phyloP scores from a whole-genome alignment of 371 early-diverging fungal species.

The Zancudomyces culisetae region DNA sequence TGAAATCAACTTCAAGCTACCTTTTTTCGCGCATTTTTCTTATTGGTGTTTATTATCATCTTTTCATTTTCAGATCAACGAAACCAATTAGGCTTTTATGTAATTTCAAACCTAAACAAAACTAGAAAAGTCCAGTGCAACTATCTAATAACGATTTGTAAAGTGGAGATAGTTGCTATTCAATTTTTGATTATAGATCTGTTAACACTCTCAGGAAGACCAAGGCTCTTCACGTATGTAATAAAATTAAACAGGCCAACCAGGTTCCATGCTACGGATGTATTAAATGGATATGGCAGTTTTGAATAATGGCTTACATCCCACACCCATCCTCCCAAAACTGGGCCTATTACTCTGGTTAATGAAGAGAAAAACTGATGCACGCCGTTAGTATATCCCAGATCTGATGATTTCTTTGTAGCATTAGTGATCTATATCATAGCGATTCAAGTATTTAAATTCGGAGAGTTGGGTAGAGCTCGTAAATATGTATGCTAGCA shows the following conservation, averaged over 20 bases:
- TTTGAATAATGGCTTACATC: neutral
- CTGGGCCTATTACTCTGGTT: conserved; percentile 13
- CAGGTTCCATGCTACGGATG: neutral
- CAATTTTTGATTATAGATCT: neutral
- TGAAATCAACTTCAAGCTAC: too few species aligned
- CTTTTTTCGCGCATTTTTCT: too few species aligned
- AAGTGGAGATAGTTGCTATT: too few species aligned
- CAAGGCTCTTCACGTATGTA: neutral
- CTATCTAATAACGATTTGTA: too few species aligned
- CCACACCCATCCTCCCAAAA: conserved; percentile 15
- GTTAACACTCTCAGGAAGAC: neutral
- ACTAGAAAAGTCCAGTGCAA: too few species aligned
- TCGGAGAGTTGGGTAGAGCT: too few species aligned
- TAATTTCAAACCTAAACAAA: too few species aligned
- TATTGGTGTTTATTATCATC: too few species aligned
- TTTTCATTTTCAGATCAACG: too few species aligned
- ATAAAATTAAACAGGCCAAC: neutral
- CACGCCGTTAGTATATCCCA: conserved; percentile 20
- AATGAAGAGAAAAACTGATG: conserved; percentile 16
- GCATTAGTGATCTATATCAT: conserved; percentile 10
- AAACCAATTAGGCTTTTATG: too few species aligned
- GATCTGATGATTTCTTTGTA: conserved; percentile 12
- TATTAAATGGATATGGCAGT: neutral
- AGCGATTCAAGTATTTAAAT: too few species aligned
- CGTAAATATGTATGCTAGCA: too few species aligned